Evolutionary conservation across 768 basidiomycete species (phyloP).

Genomic region (Agrocybe praecox): DNA sequence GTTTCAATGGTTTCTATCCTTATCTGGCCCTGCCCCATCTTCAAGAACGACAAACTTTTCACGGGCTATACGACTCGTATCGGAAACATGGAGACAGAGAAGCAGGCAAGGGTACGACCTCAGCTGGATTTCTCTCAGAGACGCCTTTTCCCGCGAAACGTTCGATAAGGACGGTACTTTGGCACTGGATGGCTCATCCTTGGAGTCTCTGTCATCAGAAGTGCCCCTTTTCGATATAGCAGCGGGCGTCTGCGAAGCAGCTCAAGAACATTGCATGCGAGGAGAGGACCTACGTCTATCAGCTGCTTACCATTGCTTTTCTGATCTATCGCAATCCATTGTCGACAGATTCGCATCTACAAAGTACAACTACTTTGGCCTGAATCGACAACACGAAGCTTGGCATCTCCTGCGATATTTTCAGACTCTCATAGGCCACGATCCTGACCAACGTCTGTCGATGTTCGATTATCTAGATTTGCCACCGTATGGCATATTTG

Average conservation of each 20-base stretch:
- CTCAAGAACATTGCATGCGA: background rate
- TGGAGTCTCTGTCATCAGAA: background rate
- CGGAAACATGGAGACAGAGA: background rate
- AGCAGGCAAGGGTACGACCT: constrained; percentile 1
- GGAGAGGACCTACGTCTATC: background rate
- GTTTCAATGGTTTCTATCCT: background rate
- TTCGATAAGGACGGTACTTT: background rate
- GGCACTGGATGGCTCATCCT: background rate
- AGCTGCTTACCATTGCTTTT: constrained; percentile 2
- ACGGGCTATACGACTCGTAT: background rate
- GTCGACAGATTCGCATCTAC: background rate
- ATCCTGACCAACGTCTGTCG: no score
- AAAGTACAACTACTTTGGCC: background rate
- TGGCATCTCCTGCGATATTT: background rate
- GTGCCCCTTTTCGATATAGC: background rate
- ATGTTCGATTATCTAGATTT: no score
- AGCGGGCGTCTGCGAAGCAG: background rate
- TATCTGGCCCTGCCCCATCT: background rate
- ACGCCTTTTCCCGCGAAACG: background rate
- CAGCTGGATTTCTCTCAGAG: background rate
- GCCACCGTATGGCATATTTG: no score
- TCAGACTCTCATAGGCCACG: background rate
- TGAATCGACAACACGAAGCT: background rate
- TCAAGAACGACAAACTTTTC: background rate
- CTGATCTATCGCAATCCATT: background rate